Evolutionary conservation across 1,284 basidiomycete genomes (phyloP), one percentile per base, ranked within the genome.

Genomic region (Leccinum proliferum): DNA sequence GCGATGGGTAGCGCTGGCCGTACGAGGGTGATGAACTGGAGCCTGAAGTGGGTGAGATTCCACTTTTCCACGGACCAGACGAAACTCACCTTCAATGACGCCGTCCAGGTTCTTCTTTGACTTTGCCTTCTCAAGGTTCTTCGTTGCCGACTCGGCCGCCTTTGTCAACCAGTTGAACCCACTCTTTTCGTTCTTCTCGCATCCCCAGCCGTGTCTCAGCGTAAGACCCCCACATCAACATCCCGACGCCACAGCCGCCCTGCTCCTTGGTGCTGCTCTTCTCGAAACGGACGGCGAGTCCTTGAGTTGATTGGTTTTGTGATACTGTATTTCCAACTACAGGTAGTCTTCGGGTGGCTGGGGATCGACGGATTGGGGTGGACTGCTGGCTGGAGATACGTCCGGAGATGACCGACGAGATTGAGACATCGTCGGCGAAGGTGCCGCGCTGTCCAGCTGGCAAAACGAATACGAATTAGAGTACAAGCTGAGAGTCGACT

Each of bases 211-310:
- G 74, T 95, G 92, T 58, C 94, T 80, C 67, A 95, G 76, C n/a
- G 92, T 81, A 58, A 96, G 78, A 1, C 94, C 94, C 83, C 90
- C n/a, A 95, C 92, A 96, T 94, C 65, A 95, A 78, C 93, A 95
- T 95, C 12, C 94, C 94, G 2, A 92, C 87, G 2, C 89, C 90
- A 72, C 90, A 94, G 1, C 93, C 94, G 2, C 92, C 93, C 46
- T 82, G 77, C 61, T 86, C 77, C 60, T 82, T 90, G 11, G 94
- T 93, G 48, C 87, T 86, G n/a, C n/a, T n/a, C 71, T 84, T 83
- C 77, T 95, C 91, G 73, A 96, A 96, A 73, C 82, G 92, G 55
- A 76, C 75, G 0, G 92, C 92, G 90, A 88, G 63, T 93, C 88
- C 41, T 77, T 74, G 1, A 96, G 78, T 53, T 87, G 82, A 70